A percentile compares a stretch with the other conserved stretches of the same genome.
phyloP scores from a whole-genome alignment of 2,329 filamentous ascomycete genomes.

The Aureobasidium sp. region DNA sequence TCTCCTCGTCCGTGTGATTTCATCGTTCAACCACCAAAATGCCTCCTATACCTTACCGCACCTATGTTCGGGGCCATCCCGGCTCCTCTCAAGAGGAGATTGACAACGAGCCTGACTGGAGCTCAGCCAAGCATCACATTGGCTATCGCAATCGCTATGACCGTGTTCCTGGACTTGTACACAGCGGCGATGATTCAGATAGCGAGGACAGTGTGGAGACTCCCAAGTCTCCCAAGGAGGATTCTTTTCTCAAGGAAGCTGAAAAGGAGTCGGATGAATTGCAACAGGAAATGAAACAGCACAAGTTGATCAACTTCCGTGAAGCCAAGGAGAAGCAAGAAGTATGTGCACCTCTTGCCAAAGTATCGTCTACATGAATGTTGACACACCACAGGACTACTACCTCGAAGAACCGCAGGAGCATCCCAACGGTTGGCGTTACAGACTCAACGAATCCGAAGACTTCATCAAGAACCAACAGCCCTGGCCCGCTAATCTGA shows the following conservation, averaged over 20 bases:
- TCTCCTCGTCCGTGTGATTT: not conserved
- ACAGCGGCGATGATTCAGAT: conserved; percentile 25
- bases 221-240: conserved; percentile 7
- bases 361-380: not conserved
- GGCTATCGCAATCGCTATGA: conserved; percentile 34
- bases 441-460: conserved; percentile 44
- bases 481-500: conserved; percentile 43
- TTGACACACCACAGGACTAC: conserved; percentile 31
- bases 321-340: conserved; percentile 30
- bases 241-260: conserved; percentile 22
- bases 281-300: conserved; percentile 22
- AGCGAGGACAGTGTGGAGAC: conserved; percentile 6
- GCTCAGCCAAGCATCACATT: conserved; percentile 33
- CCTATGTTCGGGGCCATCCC: conserved; percentile 29
- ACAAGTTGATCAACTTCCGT: conserved; percentile 34
- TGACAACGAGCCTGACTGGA: conserved; percentile 39
- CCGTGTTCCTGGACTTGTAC: conserved; percentile 35
- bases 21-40: conserved; percentile 17
- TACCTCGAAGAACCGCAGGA: conserved; percentile 39
- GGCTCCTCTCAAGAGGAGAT: conserved; percentile 37
- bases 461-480: conserved; percentile 44
- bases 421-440: conserved; percentile 43
- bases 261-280: conserved; percentile 26
- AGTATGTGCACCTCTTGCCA: not conserved
- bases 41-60: conserved; percentile 27